phyloP scores from a whole-genome alignment of 2,329 filamentous ascomycete species.

The Colletotrichum sp. region DNA sequence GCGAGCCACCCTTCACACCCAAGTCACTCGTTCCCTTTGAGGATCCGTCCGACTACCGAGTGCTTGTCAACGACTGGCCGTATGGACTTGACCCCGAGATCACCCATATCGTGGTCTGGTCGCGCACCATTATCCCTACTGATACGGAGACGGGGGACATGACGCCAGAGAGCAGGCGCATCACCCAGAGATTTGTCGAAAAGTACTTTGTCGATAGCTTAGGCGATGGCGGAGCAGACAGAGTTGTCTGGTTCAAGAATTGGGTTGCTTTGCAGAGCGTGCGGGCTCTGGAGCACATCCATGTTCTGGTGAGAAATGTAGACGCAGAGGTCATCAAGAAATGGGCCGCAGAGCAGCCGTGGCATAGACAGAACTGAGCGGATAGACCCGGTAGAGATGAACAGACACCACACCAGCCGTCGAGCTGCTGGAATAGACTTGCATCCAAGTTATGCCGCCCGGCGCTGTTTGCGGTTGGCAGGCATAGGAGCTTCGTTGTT shows the following conservation, averaged over 20 bases:
- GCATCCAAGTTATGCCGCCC: conserved; percentile 47
- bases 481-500: conserved; percentile 35
- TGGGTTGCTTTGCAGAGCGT: conserved; percentile 90
- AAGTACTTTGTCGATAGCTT: conserved; percentile 70
- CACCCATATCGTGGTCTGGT: conserved; percentile 91
- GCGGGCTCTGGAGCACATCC: conserved; percentile 86
- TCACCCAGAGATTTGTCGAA: conserved; percentile 74
- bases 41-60: conserved; percentile 64
- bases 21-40: conserved; percentile 56
- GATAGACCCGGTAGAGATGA: neutral
- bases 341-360: conserved; percentile 56
- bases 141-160: conserved; percentile 75
- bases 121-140: conserved; percentile 79
- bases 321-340: conserved; percentile 55
- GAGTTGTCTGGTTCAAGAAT: conserved; percentile 90
- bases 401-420: neutral
- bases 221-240: conserved; percentile 50
- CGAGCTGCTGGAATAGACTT: neutral
- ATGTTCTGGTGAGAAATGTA: conserved; percentile 70
- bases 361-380: conserved; percentile 30
- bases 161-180: conserved; percentile 67
- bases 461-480: conserved; percentile 59
- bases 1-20: conserved; percentile 59
- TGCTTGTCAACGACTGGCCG: conserved; percentile 92
- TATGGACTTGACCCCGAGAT: conserved; percentile 74